These are phyloP conservation scores for Colletotrichum sp. DNA, from an alignment of 2,329 filamentous ascomycete species.

Conservation along the genomic window DNA sequence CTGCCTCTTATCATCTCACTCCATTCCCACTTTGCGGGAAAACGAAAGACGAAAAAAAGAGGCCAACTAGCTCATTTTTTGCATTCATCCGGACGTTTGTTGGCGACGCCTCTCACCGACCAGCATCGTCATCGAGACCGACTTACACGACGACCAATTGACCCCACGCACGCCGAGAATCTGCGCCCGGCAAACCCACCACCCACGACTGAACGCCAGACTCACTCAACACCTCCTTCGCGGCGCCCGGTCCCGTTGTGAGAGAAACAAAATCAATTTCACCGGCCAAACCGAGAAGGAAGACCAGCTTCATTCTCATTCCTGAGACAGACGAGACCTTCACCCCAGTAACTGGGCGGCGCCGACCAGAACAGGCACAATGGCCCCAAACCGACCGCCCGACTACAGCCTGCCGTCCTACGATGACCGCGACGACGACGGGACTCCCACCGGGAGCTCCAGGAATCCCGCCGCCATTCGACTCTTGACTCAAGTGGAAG, in stretches of 20 bases:
- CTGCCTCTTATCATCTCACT: neutral
- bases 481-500: slow-evolving; percentile 68
- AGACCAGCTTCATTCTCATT: neutral
- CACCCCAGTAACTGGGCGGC: slow-evolving; percentile 13
- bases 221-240: neutral
- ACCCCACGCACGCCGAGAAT: neutral
- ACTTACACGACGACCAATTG: neutral
- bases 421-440: slow-evolving; percentile 56
- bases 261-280: neutral
- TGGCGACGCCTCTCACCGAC: neutral
- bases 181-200: neutral
- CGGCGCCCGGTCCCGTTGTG: slow-evolving; percentile 11
- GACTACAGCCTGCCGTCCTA: slow-evolving; percentile 64
- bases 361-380: slow-evolving; percentile 27
- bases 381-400: slow-evolving; percentile 60
- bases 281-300: neutral
- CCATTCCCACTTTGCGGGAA: neutral
- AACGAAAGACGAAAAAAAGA: neutral
- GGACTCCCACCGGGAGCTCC: slow-evolving; percentile 46
- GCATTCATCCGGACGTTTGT: neutral
- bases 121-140: neutral
- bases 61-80: neutral
- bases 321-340: neutral
- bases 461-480: slow-evolving; percentile 59
- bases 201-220: neutral